Conservation (phyloP, 352 stramenopile species). For the Phytopythium oedochilum region DNA sequence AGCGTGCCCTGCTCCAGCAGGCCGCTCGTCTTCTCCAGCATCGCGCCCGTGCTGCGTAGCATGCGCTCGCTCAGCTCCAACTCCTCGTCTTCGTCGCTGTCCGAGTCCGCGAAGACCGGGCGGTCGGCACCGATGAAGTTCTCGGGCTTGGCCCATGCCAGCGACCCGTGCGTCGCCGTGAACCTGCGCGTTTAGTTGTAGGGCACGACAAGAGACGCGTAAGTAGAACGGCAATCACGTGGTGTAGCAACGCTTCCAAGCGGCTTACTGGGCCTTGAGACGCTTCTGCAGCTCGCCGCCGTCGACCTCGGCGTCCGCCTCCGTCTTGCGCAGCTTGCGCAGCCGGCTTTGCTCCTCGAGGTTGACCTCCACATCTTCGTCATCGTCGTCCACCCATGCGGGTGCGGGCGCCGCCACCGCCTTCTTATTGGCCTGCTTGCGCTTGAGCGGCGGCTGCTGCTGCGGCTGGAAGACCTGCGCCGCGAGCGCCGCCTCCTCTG, state of each 20-base stretch:
- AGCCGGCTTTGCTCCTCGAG: slow-evolving; percentile 63
- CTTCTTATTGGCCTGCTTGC: slow-evolving; percentile 15
- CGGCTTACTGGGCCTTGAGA: slow-evolving; percentile 75
- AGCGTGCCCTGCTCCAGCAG: slow-evolving; percentile 56
- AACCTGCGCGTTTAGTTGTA: slow-evolving; percentile 40
- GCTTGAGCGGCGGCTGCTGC: slow-evolving; percentile 20
- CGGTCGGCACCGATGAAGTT: slow-evolving; percentile 47
- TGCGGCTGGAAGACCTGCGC: slow-evolving; percentile 49
- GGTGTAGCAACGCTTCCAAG: neutral
- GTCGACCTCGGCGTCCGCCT: slow-evolving; percentile 57
- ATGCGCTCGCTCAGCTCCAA: slow-evolving; percentile 30
- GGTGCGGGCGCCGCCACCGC: slow-evolving; percentile 28
- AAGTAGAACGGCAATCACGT: neutral
- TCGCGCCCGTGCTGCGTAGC: slow-evolving; percentile 47
- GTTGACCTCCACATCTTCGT: slow-evolving; percentile 66
- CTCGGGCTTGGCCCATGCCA: slow-evolving; percentile 70
- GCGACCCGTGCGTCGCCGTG: slow-evolving; percentile 41
- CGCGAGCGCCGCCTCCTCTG: slow-evolving; percentile 52
- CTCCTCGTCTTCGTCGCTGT: slow-evolving; percentile 53
- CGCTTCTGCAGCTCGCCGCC: slow-evolving; percentile 74
- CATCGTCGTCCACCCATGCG: slow-evolving; percentile 88
- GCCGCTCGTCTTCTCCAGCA: slow-evolving; percentile 49
- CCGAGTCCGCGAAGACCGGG: slow-evolving; percentile 32
- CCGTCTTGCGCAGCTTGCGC: slow-evolving; percentile 81
- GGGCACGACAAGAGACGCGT: no score